Evolutionary conservation across 208 protist genomes (phyloP).

Genomic region (Leishmania braziliensis): DNA sequence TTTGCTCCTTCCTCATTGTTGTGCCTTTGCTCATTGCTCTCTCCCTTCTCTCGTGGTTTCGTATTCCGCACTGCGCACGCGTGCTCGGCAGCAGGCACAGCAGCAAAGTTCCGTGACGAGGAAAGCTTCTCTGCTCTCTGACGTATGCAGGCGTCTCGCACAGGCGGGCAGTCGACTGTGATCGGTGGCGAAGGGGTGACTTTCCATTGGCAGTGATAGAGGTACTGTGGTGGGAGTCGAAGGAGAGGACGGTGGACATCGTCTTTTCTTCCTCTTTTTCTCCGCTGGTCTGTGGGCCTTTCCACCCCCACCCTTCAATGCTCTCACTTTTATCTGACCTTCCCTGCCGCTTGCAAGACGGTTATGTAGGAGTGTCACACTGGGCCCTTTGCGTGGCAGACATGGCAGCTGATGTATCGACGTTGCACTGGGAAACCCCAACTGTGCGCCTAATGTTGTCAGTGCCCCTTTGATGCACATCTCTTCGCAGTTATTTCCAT

Average conservation of each 20-base stretch:
- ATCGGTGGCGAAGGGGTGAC: not conserved
- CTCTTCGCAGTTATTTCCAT: not conserved
- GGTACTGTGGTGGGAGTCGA: not conserved
- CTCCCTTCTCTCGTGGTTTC: not conserved
- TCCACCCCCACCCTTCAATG: not conserved
- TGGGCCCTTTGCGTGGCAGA: not conserved
- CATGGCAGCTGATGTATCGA: not conserved
- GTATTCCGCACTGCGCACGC: not conserved
- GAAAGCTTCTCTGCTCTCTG: not conserved
- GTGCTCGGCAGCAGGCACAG: not conserved
- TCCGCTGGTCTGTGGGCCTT: not conserved
- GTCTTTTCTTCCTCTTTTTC: not conserved
- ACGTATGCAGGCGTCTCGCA: not conserved
- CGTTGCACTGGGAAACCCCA: not conserved
- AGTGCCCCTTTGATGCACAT: not conserved
- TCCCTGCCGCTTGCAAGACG: not conserved
- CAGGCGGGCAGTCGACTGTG: not conserved
- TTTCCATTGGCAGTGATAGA: not conserved
- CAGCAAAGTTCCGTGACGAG: not conserved
- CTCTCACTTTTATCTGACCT: not conserved
- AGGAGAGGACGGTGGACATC: not conserved
- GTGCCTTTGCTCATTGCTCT: not conserved
- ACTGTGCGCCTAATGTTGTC: not conserved
- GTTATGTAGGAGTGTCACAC: not conserved
- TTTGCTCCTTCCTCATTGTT: not conserved